phyloP scores from a whole-genome alignment of 495 filamentous ascomycete genomes.

The Neurospora sp. region DNA sequence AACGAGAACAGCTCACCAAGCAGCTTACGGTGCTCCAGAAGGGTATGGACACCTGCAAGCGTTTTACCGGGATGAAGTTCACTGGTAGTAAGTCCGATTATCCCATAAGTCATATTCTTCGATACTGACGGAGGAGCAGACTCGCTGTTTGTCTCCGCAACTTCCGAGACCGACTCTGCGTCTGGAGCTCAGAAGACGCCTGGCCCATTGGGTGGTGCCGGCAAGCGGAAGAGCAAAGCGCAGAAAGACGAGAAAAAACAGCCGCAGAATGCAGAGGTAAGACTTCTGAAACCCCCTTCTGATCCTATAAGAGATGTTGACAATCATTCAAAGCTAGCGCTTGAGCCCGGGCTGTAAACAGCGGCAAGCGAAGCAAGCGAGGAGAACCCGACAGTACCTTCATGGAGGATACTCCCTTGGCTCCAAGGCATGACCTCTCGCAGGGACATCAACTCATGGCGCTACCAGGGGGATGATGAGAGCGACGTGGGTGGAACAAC shows the following conservation, averaged over 20 bases:
- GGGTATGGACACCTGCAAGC: constrained; percentile 41
- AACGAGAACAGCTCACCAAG: constrained; percentile 41
- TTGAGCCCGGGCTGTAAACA: neutral
- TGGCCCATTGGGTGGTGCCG: neutral
- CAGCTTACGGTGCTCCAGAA: constrained; percentile 41
- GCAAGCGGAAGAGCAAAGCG: neutral
- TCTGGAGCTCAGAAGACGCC: neutral
- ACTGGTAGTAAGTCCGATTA: constrained; percentile 2
- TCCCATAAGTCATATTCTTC: neutral
- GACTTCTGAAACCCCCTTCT: neutral
- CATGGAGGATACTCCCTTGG: neutral
- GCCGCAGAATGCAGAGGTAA: neutral
- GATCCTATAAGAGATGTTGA: neutral
- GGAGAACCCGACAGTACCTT: neutral
- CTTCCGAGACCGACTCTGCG: neutral
- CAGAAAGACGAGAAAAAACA: neutral
- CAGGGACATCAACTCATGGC: neutral
- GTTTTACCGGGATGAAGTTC: constrained; percentile 23
- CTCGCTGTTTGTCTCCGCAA: neutral
- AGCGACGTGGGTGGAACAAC: neutral
- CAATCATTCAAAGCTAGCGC: neutral
- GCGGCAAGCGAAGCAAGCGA: neutral
- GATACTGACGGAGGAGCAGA: constrained; percentile 7
- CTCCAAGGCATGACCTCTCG: neutral
- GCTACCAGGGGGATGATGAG: neutral